Conservation (phyloP, 1,284 basidiomycete species). For the Cystobasidium sp. region DNA sequence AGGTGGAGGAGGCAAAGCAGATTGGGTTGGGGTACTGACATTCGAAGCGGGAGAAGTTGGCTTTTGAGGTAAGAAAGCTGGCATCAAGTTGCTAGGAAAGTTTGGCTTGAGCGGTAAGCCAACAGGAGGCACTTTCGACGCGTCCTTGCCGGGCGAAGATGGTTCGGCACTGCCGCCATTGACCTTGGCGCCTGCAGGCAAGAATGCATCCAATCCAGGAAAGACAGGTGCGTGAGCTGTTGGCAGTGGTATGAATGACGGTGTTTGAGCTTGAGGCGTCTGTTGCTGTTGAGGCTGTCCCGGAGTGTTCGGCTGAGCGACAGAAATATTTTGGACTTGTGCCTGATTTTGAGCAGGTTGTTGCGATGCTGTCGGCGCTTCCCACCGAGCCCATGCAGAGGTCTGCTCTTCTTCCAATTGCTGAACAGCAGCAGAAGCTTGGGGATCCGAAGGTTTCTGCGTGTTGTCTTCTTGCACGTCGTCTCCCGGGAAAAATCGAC, state of each 20-base stretch:
- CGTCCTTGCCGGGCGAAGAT: neutral
- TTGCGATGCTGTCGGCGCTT: neutral
- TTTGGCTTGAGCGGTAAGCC: conserved; percentile 27
- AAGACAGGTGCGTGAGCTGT: conserved; percentile 26
- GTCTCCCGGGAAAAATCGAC: conserved; percentile 13
- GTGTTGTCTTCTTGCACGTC: neutral
- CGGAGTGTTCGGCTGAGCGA: neutral
- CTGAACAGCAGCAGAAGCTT: neutral
- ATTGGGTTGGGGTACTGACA: neutral
- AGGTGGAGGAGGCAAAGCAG: conserved; percentile 1
- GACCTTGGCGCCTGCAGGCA: neutral
- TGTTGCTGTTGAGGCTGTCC: neutral
- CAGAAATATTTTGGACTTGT: neutral
- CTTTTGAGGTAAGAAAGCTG: conserved; percentile 26
- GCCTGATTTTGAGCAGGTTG: neutral
- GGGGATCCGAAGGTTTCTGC: neutral
- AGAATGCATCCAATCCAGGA: conserved; percentile 4
- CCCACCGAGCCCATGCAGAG: conserved; percentile 13
- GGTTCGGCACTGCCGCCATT: neutral
- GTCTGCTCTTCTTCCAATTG: conserved; percentile 9
- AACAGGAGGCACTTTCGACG: neutral
- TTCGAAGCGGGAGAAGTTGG: neutral
- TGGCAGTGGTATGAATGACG: neutral
- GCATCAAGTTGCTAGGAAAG: conserved; percentile 21
- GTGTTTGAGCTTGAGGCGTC: neutral